A percentile compares a stretch with the other conserved stretches of the same genome.
These are phyloP conservation scores for Elsinoe arachidis DNA, from an alignment of 2,329 filamentous ascomycete species.

Conservation along the genomic window DNA sequence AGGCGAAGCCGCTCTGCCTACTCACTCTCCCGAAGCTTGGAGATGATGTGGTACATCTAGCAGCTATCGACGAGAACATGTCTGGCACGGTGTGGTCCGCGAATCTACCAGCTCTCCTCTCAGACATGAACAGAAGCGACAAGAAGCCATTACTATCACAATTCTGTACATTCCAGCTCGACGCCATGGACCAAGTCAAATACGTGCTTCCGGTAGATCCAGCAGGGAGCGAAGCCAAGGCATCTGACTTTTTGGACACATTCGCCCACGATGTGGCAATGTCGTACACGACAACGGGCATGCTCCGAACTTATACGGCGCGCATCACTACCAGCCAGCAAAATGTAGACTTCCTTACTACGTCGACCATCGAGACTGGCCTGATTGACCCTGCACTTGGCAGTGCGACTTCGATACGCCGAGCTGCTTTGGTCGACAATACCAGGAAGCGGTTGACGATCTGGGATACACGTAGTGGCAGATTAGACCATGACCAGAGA, in stretches of 20 bases:
- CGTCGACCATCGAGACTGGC: constrained; percentile 71
- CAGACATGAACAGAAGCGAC: too few relatives aligned
- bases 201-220: constrained; percentile 66
- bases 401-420: constrained; percentile 78
- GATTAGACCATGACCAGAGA: constrained; percentile 70
- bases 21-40: constrained; percentile 62
- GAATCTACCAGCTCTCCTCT: constrained; percentile 12
- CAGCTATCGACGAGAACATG: constrained; percentile 72
- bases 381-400: constrained; percentile 64
- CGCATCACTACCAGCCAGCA: constrained; percentile 54
- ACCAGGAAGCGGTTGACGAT: constrained; percentile 70
- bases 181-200: constrained; percentile 47
- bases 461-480: constrained; percentile 77
- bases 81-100: constrained; percentile 77
- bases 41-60: constrained; percentile 52
- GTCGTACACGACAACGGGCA: constrained; percentile 67
- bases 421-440: constrained; percentile 72
- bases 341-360: constrained; percentile 71
- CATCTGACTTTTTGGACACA: constrained; percentile 72
- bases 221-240: constrained; percentile 61
- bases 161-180: constrained; percentile 63
- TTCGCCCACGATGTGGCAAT: constrained; percentile 81
- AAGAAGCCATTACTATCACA: constrained; percentile 43
- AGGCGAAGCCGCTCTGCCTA: constrained; percentile 70
- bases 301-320: constrained; percentile 78